A percentile compares a stretch with the other conserved stretches of the same genome.
Conservation (phyloP, 768 basidiomycete genomes). For the Floccularia luteovirens region DNA sequence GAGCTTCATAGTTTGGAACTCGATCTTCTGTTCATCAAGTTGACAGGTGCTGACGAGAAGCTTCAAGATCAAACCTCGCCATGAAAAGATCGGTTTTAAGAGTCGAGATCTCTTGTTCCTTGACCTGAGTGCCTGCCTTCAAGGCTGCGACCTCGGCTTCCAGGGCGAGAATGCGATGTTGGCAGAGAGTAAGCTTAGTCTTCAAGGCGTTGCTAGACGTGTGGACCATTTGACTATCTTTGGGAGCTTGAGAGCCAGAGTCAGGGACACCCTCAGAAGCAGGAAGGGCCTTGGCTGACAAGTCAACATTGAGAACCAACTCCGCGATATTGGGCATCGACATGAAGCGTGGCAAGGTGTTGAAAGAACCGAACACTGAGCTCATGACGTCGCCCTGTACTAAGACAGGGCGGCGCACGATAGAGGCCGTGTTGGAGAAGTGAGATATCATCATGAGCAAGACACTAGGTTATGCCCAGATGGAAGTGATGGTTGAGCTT, state of each 20-base stretch:
- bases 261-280: neutral
- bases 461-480: no score
- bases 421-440: neutral
- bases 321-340: neutral
- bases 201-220: constrained; percentile 9
- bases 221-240: neutral
- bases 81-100: no score
- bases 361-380: neutral
- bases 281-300: neutral
- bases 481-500: no score
- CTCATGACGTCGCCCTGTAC: neutral
- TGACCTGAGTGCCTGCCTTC: constrained; percentile 13
- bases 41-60: constrained; percentile 14
- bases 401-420: neutral
- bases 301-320: neutral
- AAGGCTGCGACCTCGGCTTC: constrained; percentile 19
- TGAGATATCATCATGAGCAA: neutral
- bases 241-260: neutral
- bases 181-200: constrained; percentile 8
- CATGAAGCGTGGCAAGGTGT: neutral
- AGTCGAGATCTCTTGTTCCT: no score
- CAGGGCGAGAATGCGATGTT: constrained; percentile 12
- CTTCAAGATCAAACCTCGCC: constrained; percentile 7
- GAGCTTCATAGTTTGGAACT: constrained; percentile 15
- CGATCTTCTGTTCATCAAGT: constrained; percentile 18